These are phyloP conservation scores for Podospora didyma DNA, from an alignment of 495 filamentous ascomycete genomes.

Conservation along the genomic window DNA sequence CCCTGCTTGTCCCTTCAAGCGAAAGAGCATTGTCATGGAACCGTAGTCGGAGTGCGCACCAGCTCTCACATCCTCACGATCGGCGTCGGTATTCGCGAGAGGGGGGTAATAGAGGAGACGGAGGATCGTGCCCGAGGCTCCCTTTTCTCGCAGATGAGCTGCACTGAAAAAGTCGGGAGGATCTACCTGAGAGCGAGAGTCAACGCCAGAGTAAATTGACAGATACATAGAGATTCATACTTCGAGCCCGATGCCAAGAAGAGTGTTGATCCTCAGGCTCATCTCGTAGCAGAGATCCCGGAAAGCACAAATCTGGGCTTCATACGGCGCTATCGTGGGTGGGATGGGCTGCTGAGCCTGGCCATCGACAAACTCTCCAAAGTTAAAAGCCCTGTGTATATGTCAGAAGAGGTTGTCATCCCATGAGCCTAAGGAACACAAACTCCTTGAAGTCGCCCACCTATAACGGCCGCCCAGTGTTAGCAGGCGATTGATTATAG, in stretches of 20 bases:
- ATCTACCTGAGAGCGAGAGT: constrained; percentile 27
- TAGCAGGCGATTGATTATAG: too few relatives aligned
- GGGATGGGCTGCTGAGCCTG: constrained; percentile 82
- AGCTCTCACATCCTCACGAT: constrained; percentile 68
- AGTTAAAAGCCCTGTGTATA: constrained; percentile 75
- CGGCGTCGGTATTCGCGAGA: constrained; percentile 61
- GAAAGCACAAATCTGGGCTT: constrained; percentile 62
- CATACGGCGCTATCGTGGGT: constrained; percentile 52
- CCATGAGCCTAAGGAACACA: constrained; percentile 6
- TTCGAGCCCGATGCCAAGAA: constrained; percentile 72
- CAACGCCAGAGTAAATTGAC: neutral
- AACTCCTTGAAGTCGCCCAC: constrained; percentile 93
- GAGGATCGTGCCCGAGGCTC: constrained; percentile 68
- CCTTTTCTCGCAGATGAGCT: constrained; percentile 58
- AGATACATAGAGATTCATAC: constrained; percentile 33
- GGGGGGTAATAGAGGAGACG: constrained; percentile 80
- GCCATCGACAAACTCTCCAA: constrained; percentile 68
- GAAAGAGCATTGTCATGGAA: constrained; percentile 82
- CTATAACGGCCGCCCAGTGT: constrained; percentile 33
- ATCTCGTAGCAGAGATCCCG: constrained; percentile 65
- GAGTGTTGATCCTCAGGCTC: constrained; percentile 64
- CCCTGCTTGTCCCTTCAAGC: constrained; percentile 75
- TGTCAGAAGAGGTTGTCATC: neutral
- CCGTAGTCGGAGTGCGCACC: constrained; percentile 93
- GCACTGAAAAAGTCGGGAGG: constrained; percentile 64